A percentile compares a stretch with the other conserved stretches of the same genome.
These are phyloP conservation scores for Thielaviopsis populi DNA, from an alignment of 2,329 filamentous ascomycete genomes.

Conservation along the genomic window DNA sequence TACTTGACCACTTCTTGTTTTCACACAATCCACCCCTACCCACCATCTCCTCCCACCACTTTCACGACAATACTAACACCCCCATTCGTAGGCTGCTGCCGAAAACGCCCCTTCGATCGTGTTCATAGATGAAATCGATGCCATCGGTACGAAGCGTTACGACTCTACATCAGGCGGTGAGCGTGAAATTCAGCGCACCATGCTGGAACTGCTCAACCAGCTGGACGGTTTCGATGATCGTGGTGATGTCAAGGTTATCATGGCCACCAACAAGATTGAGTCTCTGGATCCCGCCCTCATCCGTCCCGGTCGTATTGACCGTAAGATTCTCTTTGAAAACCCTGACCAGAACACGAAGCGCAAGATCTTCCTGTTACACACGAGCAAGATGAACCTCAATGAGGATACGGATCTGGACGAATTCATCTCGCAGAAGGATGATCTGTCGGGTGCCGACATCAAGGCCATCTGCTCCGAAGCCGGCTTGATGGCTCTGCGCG, in stretches of 20 bases:
- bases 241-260: slow-evolving; percentile 97
- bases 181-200: slow-evolving; percentile 92
- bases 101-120: slow-evolving; percentile 96
- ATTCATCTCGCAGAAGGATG: slow-evolving; percentile 97
- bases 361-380: slow-evolving; percentile 98
- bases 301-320: slow-evolving; percentile 91
- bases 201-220: slow-evolving; percentile 96
- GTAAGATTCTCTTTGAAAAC: slow-evolving; percentile 73
- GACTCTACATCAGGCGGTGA: slow-evolving; percentile 95
- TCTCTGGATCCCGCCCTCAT: slow-evolving; percentile 92
- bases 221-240: slow-evolving; percentile 97
- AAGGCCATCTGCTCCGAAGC: slow-evolving; percentile 98
- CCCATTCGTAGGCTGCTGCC: slow-evolving; percentile 53
- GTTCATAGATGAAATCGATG: slow-evolving; percentile 98
- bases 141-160: slow-evolving; percentile 97
- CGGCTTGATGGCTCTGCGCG: slow-evolving; percentile 81
- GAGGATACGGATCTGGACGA: slow-evolving; percentile 97
- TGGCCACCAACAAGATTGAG: slow-evolving; percentile 99
- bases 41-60: too few relatives aligned
- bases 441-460: slow-evolving; percentile 92
- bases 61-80: slow-evolving; percentile 12
- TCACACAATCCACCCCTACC: not conserved
- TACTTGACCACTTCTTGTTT: slow-evolving; percentile 16
- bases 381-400: slow-evolving; percentile 93
- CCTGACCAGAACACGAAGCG: slow-evolving; percentile 72